A percentile compares a stretch with the other conserved stretches of the same genome.
phyloP scores from a whole-genome alignment of 2,329 filamentous ascomycete species.

The Cordyceps fumosorosea region DNA sequence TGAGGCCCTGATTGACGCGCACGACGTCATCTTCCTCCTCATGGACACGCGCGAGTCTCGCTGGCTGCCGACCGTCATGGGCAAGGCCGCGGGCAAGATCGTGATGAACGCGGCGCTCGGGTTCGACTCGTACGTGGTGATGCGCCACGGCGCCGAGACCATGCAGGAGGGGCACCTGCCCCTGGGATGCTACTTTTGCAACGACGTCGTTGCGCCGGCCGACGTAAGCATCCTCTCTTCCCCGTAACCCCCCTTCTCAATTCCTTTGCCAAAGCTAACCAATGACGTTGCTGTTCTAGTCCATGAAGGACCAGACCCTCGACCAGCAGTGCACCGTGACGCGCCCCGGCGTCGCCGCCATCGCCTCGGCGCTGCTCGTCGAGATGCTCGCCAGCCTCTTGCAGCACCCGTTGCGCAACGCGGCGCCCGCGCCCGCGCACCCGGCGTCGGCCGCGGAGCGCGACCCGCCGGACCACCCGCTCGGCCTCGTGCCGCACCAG shows the following conservation, averaged over 20 bases:
- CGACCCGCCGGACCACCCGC: constrained; percentile 51
- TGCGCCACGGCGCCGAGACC: constrained; percentile 77
- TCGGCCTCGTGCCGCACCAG: constrained; percentile 71
- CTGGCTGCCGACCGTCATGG: constrained; percentile 95
- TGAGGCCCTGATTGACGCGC: constrained; percentile 66
- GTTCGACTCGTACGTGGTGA: constrained; percentile 94
- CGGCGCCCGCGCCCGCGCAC: constrained; percentile 50
- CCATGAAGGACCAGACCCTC: constrained; percentile 86
- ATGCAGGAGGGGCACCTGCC: constrained; percentile 52
- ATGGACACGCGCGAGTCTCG: constrained; percentile 94
- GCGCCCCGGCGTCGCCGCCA: constrained; percentile 82
- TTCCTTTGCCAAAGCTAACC: constrained; percentile 7
- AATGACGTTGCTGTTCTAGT: constrained; percentile 42
- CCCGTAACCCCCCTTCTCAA: background rate
- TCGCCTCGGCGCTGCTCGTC: constrained; percentile 84
- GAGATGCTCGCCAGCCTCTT: constrained; percentile 82
- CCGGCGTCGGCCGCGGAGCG: constrained; percentile 36
- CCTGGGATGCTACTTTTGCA: constrained; percentile 96
- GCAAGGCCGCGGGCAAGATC: constrained; percentile 85
- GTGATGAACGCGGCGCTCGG: constrained; percentile 95
- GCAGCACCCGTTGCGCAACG: constrained; percentile 71
- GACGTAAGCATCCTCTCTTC: constrained; percentile 59
- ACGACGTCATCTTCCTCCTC: constrained; percentile 91
- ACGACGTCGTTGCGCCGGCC: constrained; percentile 89
- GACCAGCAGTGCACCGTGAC: constrained; percentile 99